Evolutionary conservation across 106 monocot species (phyloP).

Genomic region (Apostasia ramifera): DNA sequence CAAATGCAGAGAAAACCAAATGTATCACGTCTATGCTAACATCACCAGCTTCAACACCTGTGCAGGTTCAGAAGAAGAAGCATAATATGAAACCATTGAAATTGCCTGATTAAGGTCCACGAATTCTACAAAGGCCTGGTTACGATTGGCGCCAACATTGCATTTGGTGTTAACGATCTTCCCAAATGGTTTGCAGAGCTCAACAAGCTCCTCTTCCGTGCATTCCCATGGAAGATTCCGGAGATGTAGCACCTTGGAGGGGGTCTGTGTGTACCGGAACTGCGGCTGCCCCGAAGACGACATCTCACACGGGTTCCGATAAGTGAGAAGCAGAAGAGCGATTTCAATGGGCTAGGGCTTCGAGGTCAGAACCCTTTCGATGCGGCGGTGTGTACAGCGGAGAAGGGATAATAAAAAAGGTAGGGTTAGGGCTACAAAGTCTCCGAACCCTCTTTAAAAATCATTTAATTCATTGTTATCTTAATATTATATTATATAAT

Average conservation of each 20-base stretch:
- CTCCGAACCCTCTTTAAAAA: slow-evolving; percentile 20
- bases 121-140: slow-evolving; percentile 93
- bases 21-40: slow-evolving; percentile 84
- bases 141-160: slow-evolving; percentile 88
- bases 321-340: too few species aligned
- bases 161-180: slow-evolving; percentile 89
- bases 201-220: slow-evolving; percentile 80
- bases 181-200: slow-evolving; percentile 88
- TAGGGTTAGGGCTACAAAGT: too few species aligned
- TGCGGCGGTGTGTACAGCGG: too few species aligned
- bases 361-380: too few species aligned
- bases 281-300: slow-evolving; percentile 63
- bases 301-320: slow-evolving; percentile 11
- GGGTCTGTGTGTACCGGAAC: slow-evolving; percentile 91
- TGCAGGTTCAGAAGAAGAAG: slow-evolving; percentile 65
- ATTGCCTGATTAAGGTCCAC: slow-evolving; percentile 79
- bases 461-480: too few species aligned
- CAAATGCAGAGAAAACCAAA: slow-evolving; percentile 80
- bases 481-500: too few species aligned
- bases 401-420: too few species aligned
- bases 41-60: slow-evolving; percentile 73
- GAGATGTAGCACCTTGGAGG: slow-evolving; percentile 90
- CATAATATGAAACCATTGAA: slow-evolving; percentile 73
- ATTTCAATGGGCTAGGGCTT: too few species aligned
- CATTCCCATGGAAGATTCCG: slow-evolving; percentile 93